Evolutionary conservation across 106 monocot species (phyloP).

Genomic region (Amphibolis antarctica): DNA sequence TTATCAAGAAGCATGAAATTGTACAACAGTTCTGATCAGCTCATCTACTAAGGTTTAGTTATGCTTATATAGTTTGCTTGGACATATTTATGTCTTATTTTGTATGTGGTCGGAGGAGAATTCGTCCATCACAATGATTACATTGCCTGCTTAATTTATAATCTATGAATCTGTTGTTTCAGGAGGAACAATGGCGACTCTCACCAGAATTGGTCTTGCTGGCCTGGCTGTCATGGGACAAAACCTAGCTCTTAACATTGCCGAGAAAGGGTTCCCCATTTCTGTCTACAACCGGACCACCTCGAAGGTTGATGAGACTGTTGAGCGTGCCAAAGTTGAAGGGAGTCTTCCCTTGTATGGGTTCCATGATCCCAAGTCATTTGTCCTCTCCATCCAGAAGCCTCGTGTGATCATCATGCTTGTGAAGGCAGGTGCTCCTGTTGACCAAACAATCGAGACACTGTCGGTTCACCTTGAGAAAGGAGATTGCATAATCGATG

Average conservation of each 20-base stretch:
- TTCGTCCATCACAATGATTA: no score
- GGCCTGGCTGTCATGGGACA: conserved; percentile 28
- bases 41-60: no score
- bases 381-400: conserved; percentile 19
- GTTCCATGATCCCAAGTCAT: conserved; percentile 18
- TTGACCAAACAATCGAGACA: conserved; percentile 21
- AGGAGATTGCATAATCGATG: conserved; percentile 20
- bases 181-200: no score
- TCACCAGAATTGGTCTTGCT: conserved; percentile 19
- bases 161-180: no score
- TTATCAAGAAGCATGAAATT: no score
- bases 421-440: conserved; percentile 21
- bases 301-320: conserved; percentile 23
- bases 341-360: conserved; percentile 18
- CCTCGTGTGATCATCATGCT: conserved; percentile 26
- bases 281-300: conserved; percentile 28
- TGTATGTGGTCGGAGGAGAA: no score
- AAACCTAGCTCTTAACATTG: conserved; percentile 27
- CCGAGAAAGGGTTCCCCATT: conserved; percentile 24
- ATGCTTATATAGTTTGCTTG: no score
- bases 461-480: conserved; percentile 12
- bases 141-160: no score
- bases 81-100: no score
- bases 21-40: no score
- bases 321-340: conserved; percentile 17